Base-by-base conservation (phyloP, 2,329 filamentous ascomycete species). In the Penicillium sp. region DNA sequence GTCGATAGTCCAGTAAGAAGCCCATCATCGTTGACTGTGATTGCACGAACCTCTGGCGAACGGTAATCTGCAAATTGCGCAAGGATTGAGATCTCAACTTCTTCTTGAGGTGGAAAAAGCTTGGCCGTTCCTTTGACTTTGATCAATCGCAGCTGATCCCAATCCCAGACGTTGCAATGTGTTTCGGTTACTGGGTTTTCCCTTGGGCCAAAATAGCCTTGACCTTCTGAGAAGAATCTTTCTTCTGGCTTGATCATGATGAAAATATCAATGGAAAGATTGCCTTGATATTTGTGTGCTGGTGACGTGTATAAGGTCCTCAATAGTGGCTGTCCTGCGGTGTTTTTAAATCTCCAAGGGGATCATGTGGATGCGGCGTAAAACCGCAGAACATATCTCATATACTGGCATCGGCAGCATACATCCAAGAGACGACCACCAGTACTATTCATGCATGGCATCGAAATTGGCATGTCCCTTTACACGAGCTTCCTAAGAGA, bases 71-170 rank as follows among this genome's bases (percentile, higher is more conserved):
- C 49, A 9, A 61, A 56, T 47, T 51, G 50, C 3, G 59, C 48
- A 28, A 63, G 14, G 50, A 57, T 45, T 13, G 27, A 24, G 42
- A 51, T 41, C 41, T 63, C 57, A 10, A 51, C 16, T 40, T 63
- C 51, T 31, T 57, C 53, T 1, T 63, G 49, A 5, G 61, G 61
- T 9, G 31, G 56, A 33, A 63, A 63, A 0, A 62, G 54, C 38
- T 57, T 63, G 25, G 55, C 54, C 11, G 53, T 63, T 41, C 61
- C 57, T 56, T 63, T 63, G n/a, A 63, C 33, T 31, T 60, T 64
- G 16, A 63, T 38, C 44, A 62, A 45, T 9, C 48, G 49, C 22
- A 64, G 48, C 31, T 46, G 56, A 55, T 61, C 59, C 56, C 54
- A 63, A 46, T 64, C 56, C 59, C 56, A 61, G 39, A 62, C 49